Evolutionary conservation across 495 filamentous ascomycete species (phyloP).

Genomic region (Pyrenula aspistea): DNA sequence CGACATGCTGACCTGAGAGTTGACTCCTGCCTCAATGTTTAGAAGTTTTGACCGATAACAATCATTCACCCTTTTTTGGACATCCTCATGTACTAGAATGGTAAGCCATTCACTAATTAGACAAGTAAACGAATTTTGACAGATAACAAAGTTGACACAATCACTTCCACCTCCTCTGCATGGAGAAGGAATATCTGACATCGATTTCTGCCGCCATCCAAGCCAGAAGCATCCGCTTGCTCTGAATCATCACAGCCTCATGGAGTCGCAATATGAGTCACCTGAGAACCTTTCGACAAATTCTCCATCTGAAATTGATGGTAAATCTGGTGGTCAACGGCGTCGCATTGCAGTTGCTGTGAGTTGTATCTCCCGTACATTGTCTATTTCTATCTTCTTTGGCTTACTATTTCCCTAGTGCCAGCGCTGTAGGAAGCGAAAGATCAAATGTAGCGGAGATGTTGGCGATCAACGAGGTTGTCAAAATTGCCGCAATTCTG

Average conservation of each 20-base stretch:
- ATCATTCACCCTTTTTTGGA: too few species aligned
- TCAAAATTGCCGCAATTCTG: slow-evolving; percentile 67
- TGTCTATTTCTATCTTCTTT: slow-evolving; percentile 4
- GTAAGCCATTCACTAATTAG: background rate
- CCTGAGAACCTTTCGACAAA: slow-evolving; percentile 6
- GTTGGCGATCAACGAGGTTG: slow-evolving; percentile 63
- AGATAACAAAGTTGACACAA: background rate
- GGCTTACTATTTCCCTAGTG: slow-evolving; percentile 45
- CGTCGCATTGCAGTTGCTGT: slow-evolving; percentile 59
- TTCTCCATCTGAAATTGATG: slow-evolving; percentile 16
- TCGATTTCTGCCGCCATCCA: background rate
- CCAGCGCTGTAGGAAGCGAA: slow-evolving; percentile 78
- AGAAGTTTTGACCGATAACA: too few species aligned
- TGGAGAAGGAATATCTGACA: background rate
- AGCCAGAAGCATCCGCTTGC: background rate
- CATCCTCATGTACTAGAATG: background rate
- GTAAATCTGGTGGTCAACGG: slow-evolving; percentile 22
- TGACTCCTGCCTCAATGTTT: too few species aligned
- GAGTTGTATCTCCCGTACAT: slow-evolving; percentile 18
- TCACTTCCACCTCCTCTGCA: background rate
- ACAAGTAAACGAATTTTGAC: background rate
- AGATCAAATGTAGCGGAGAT: slow-evolving; percentile 94
- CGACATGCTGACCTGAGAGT: too few species aligned
- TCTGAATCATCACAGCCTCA: background rate
- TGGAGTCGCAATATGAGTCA: background rate